Conservation (phyloP, 352 stramenopile genomes). For the Pythium brassicae region DNA sequence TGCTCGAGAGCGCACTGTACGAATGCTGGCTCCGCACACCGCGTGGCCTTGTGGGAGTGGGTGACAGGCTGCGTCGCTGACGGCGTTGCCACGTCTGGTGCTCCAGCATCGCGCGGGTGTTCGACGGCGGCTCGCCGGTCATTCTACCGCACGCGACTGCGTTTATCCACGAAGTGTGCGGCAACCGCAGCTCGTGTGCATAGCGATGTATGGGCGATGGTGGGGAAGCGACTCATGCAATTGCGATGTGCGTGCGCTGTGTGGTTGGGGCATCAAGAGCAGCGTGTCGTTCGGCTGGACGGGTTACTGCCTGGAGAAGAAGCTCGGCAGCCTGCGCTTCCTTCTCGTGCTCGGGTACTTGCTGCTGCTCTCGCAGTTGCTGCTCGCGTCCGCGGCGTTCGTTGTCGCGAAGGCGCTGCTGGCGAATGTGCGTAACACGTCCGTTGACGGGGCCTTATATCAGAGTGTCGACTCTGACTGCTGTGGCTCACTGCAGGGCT, state of each 20-base stretch:
- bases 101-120: conserved; percentile 2
- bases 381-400: conserved; percentile 17
- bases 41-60: neutral
- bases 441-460: neutral
- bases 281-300: conserved; percentile 25
- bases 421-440: conserved; percentile 10
- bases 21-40: neutral
- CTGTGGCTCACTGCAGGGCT: conserved; percentile 6
- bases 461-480: neutral
- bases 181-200: too few relatives aligned
- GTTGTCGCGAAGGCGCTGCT: conserved; percentile 10
- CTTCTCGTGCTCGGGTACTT: conserved; percentile 14
- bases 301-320: conserved; percentile 22
- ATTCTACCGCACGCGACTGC: conserved; percentile 1
- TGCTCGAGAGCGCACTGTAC: conserved; percentile 5
- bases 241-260: neutral
- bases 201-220: too few relatives aligned
- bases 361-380: conserved; percentile 17
- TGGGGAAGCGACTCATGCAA: neutral
- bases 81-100: neutral
- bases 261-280: too few relatives aligned
- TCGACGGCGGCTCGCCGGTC: conserved; percentile 3
- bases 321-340: conserved; percentile 20
- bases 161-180: conserved; percentile 15
- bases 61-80: neutral